Percentiles rank a stretch among this genome's conserved stretches.
phyloP scores from a whole-genome alignment of 345 rosid species.

The Dipteronia sinensis region DNA sequence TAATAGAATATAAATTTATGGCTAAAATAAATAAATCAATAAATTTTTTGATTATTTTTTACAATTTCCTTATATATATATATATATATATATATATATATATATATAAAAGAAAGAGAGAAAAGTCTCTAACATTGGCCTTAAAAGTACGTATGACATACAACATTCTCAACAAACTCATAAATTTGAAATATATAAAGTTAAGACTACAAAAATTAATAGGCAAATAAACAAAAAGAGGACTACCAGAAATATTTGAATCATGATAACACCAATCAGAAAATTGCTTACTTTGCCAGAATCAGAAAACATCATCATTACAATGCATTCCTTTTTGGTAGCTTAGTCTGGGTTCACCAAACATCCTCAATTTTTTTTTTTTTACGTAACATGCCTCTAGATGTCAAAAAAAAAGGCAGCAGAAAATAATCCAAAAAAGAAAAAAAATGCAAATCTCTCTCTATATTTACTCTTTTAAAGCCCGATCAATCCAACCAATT shows the following conservation, averaged over 20 bases:
- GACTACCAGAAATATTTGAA: not conserved
- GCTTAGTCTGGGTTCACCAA: not conserved
- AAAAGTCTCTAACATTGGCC: too few relatives aligned
- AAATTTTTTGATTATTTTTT: too few relatives aligned
- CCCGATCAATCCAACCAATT: not conserved
- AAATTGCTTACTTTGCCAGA: not conserved
- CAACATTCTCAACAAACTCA: too few relatives aligned
- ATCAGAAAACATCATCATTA: constrained; percentile 2
- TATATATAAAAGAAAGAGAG: too few relatives aligned
- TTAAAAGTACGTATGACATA: too few relatives aligned
- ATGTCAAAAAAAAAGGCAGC: not conserved
- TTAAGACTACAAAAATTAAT: not conserved
- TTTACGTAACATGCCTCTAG: not conserved
- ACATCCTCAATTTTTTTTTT: not conserved
- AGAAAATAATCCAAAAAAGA: not conserved
- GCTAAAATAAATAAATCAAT: too few relatives aligned
- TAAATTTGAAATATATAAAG: too few relatives aligned
- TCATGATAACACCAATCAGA: not conserved
- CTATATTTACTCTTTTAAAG: not conserved
- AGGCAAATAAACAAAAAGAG: not conserved
- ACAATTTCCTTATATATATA: too few relatives aligned
- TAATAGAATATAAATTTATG: too few relatives aligned
- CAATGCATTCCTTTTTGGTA: not conserved
- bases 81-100: too few relatives aligned
- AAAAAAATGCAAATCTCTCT: not conserved